Base-by-base conservation (phyloP, 108 stramenopile species). In the Conticribra weissflogii region DNA sequence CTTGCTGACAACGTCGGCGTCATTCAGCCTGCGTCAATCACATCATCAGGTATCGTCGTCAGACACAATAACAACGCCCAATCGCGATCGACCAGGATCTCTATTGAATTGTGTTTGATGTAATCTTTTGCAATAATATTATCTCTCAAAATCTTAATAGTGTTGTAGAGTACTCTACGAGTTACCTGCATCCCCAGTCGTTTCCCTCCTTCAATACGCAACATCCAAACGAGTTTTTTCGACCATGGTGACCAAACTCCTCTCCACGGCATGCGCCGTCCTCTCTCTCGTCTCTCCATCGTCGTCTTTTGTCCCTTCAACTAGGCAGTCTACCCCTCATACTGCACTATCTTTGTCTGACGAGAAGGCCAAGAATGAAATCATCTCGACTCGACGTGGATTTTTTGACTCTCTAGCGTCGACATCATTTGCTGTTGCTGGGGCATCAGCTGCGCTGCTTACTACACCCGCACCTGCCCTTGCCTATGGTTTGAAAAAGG, bases 401-500 rank as follows among this genome's bases (percentile, higher is more conserved):
- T 91, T 94, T 63, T 48, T 94, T 60, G 59, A 78, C 30, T 82
- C 81, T 48, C 71, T 76, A 4, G 83, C 84, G 21, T 66, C 85
- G 15, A 54, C 83, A 3, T 51, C 80, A 17, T 82, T 80, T 24
- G 67, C 64, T 27, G 68, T 79, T 45, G 79, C 86, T 5, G 83
- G 83, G 14, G 62, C 69, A 48, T 77, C 76, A 22, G 65, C 74
- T 33, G 79, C 73, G 30, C 72, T 78, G 55, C 56, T 84, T 53
- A 63, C 78, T 60, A n/a, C n/a, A n/a, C 84, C 88, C 16, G 30
- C 75, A 15, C 79, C 87, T 50, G 88, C 92, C 2, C 71, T 84
- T 54, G 91, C 92, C 34, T 83, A 81, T 55, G 88, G 88, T 24
- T 50, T 88, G 49, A 83, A 75, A 41, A 92, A 92, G 74, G 84